Percentiles rank a stretch among this genome's conserved stretches.
Conservation (phyloP, 148 eudicot species). For the Fagopyrum tataricum region DNA sequence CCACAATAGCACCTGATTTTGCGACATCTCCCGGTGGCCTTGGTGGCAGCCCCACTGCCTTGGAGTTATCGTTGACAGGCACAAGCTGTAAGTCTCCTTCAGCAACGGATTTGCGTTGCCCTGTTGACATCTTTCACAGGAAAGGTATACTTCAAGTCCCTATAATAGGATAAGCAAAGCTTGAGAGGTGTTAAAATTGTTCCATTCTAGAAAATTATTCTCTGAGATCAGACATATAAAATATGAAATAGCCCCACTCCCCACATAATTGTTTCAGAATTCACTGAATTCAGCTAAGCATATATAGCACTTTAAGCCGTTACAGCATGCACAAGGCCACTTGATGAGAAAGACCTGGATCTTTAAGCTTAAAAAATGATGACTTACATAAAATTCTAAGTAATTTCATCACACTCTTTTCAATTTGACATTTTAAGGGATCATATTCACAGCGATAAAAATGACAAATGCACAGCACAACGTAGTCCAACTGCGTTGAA, state of each 20-base stretch:
- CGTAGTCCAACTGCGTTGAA: too few relatives aligned
- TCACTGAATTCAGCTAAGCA: not conserved
- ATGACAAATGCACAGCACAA: not conserved
- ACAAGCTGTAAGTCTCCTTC: conserved; percentile 62
- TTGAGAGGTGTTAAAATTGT: not conserved
- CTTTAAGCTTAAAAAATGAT: not conserved
- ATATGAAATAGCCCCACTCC: not conserved
- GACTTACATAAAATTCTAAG: not conserved
- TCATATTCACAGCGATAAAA: too few relatives aligned
- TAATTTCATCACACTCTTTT: not conserved
- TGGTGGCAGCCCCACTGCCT: conserved; percentile 38
- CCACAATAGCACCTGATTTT: conserved; percentile 54
- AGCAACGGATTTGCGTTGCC: conserved; percentile 27
- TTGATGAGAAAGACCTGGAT: not conserved
- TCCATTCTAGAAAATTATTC: not conserved
- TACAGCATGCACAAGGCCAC: not conserved
- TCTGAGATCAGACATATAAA: not conserved
- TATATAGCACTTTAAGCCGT: not conserved
- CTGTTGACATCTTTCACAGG: conserved; percentile 34
- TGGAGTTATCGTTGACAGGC: conserved; percentile 28
- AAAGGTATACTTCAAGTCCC: not conserved
- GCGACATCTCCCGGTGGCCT: conserved; percentile 43
- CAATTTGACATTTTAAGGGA: not conserved
- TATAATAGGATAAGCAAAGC: not conserved
- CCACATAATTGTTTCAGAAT: not conserved